Base-by-base conservation (phyloP, 768 basidiomycete genomes). In the Tulasnella sp. region DNA sequence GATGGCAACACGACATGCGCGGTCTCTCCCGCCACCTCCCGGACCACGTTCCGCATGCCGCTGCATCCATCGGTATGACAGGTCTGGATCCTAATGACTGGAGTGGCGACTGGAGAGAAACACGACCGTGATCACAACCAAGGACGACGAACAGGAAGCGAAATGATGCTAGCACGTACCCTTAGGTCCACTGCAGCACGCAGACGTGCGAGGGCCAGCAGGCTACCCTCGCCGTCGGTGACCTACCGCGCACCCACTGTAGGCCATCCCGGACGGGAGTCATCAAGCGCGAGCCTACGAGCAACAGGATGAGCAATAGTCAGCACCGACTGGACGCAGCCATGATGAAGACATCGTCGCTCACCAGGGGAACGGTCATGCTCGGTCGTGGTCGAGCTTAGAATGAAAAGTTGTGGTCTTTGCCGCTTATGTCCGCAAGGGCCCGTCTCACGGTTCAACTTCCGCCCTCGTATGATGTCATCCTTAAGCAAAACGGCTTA, bases 1-100 rank as follows among this genome's bases (percentile, higher is more conserved):
- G 58, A 60, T 14, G 6, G 34, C 28, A 11, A 28, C 14, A 14
- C 8, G 18, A 69, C 28, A 28, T 37, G 64, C 34, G 28, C 64
- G 64, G 64, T 69, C 64, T 28, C 64, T 34, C 22, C 20, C 20
- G 18, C 50, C 18, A 54, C 18, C 50, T n/a, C 18, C 54, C 24
- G 64, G 64, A 69, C 64, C 64, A 16, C 64, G 64, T 69, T 69
- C 64, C 28, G 20, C 64, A 31, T 69, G 64, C 58, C n/a, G 18
- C 46, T 31, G 9, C 64, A 31, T 69, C 16, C 64, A 31, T 20
- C 64, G 34, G 12, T 3, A 12, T 5, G 8, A 69, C 64, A 34
- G 64, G 64, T 69, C 64, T 37, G 31, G 34, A 28, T 69, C 12
- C 4, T 5, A 16, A 69, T 9, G 64, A 34, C 64, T 69, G 11